Base-by-base conservation (phyloP, 441 rosid genomes). In the Isatis lusitanica region DNA sequence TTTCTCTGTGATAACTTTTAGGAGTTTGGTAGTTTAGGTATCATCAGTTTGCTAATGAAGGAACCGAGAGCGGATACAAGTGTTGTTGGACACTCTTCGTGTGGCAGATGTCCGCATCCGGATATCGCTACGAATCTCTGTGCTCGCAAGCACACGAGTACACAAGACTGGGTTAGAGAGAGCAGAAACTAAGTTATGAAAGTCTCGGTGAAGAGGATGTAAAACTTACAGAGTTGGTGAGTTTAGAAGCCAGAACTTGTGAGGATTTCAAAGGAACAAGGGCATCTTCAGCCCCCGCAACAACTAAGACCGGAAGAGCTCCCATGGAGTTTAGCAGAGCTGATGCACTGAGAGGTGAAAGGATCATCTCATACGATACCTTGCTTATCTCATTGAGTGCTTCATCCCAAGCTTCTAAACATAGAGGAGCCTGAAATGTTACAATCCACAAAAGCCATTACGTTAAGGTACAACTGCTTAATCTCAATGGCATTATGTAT, bases 101-200 rank as follows among this genome's bases (percentile, higher is more conserved):
- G 98, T 13, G 97, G 98, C 56, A 94, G 87, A 79, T 94, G 97
- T 51, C 98, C 98, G 31, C 97, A 91, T 61, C 96, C 91, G 1
- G 92, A 87, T 81, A 91, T 87, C 7, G 91, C 89, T 46, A 94
- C 92, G 46, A 91, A 82, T 83, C 96, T 91, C 97, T 94, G 96
- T 83, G 79, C 1, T 4, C 4, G 0, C 39, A 21, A 26, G 50
- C 53, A 58, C 18, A 65, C 28, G 33, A 15, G 28, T 7, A 48
- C 50, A 31, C 35, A 21, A 21, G 12, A 16, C 0, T 55, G 15
- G 31, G 13, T 70, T 36, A 35, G 36, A 52, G 57, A 75, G 26
- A 39, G 42, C 0, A 1, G 17, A 63, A 43, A 48, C 30, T 3
- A 7, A 75, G 53, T 38, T 56, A n/a, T 46, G 13, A 48, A 70